A percentile compares a stretch with the other conserved stretches of the same genome.
Evolutionary conservation across 768 basidiomycete species (phyloP).

Genomic region (Lanmaoa rubissima): DNA sequence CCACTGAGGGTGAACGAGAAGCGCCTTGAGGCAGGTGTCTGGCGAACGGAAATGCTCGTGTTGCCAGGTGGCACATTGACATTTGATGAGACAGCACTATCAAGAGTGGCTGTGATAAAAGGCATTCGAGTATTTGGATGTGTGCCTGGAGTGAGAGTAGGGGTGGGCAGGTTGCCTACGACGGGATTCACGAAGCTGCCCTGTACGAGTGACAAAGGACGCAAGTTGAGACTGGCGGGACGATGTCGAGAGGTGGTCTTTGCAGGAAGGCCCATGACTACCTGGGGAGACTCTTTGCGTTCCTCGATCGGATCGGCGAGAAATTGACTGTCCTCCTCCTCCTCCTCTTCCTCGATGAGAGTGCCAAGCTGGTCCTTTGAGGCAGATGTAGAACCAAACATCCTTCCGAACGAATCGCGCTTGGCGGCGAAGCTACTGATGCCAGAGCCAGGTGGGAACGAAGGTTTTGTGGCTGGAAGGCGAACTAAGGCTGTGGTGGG

Average conservation of each 20-base stretch:
- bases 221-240: conserved; percentile 64
- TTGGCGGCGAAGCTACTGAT: conserved; percentile 52
- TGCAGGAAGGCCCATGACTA: conserved; percentile 31
- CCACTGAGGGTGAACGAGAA: conserved; percentile 28
- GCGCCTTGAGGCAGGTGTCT: conserved; percentile 22
- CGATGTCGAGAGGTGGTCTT: conserved; percentile 52
- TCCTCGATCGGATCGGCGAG: conserved; percentile 18
- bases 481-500: not conserved
- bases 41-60: not conserved
- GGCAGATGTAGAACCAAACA: conserved; percentile 55
- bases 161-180: conserved; percentile 47
- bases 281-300: conserved; percentile 21
- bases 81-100: conserved; percentile 28
- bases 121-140: conserved; percentile 42
- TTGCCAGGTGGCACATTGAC: not conserved
- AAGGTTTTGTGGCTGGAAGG: conserved; percentile 55
- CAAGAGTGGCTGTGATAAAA: not conserved
- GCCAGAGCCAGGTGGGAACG: conserved; percentile 51
- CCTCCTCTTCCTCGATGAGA: conserved; percentile 83
- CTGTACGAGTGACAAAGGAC: conserved; percentile 68
- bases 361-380: conserved; percentile 79
- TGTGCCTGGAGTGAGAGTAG: conserved; percentile 51
- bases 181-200: conserved; percentile 42
- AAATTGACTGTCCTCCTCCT: conserved; percentile 56
- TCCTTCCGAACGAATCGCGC: conserved; percentile 79